phyloP scores from a whole-genome alignment of 345 rosid genomes.

The Dimocarpus longan region DNA sequence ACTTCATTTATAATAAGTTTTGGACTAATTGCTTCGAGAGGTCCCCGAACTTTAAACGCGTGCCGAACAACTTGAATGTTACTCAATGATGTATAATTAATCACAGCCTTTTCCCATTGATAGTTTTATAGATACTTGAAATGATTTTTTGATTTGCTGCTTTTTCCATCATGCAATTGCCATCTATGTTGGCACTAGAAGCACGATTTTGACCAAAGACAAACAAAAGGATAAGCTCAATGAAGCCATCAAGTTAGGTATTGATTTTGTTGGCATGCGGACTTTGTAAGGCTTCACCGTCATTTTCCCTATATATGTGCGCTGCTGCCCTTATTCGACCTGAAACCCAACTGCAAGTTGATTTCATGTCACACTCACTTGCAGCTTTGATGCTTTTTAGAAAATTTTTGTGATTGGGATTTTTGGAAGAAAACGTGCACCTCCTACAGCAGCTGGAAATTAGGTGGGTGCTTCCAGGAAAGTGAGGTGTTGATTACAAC shows the following conservation, averaged over 20 bases:
- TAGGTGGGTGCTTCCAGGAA: constrained; percentile 18
- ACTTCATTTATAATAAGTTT: too few species aligned
- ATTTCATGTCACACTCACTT: neutral
- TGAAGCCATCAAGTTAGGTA: constrained; percentile 27
- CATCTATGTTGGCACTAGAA: neutral
- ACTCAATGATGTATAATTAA: neutral
- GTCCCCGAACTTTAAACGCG: neutral
- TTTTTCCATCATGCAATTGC: neutral
- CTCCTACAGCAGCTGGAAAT: neutral
- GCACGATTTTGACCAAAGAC: constrained; percentile 5
- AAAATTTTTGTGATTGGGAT: neutral
- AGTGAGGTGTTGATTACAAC: neutral
- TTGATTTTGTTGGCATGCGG: constrained; percentile 26
- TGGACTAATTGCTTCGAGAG: neutral
- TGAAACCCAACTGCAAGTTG: constrained; percentile 8
- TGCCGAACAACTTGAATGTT: neutral
- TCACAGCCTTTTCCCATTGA: neutral
- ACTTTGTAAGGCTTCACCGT: constrained; percentile 14
- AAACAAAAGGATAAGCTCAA: constrained; percentile 2
- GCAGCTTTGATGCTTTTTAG: neutral
- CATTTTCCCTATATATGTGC: constrained; percentile 8
- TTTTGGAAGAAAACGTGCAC: neutral
- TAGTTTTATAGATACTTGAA: neutral
- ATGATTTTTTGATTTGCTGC: neutral
- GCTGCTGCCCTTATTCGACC: neutral